Conservation (phyloP, 2,329 filamentous ascomycete species). For the Balansia obtecta region DNA sequence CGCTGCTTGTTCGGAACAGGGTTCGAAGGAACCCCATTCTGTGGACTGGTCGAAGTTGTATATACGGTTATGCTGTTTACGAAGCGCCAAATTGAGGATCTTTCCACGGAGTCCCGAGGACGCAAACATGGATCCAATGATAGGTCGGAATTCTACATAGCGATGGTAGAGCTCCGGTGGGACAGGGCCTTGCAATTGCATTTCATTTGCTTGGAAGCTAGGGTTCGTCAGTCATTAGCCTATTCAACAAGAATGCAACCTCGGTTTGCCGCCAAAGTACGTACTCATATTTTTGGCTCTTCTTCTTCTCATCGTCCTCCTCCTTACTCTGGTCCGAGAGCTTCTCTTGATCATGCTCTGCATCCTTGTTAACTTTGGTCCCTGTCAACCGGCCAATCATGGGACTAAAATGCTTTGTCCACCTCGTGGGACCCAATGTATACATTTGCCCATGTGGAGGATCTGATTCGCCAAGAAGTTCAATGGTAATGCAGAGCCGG, state of each 20-base stretch:
- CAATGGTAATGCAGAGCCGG: constrained; percentile 57
- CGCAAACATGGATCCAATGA: constrained; percentile 82
- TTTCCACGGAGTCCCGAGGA: constrained; percentile 64
- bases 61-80: constrained; percentile 78
- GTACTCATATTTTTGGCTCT: constrained; percentile 64
- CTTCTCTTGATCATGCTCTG: constrained; percentile 29
- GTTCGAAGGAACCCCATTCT: constrained; percentile 53
- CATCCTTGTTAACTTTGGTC: constrained; percentile 52
- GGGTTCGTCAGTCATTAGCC: neutral
- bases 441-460: constrained; percentile 58
- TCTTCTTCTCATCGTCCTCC: constrained; percentile 35
- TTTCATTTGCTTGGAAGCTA: constrained; percentile 86
- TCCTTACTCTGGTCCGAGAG: constrained; percentile 1
- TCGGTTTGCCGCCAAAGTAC: constrained; percentile 16
- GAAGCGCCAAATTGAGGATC: constrained; percentile 71
- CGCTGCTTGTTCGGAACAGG: constrained; percentile 58
- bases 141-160: constrained; percentile 84
- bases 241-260: neutral
- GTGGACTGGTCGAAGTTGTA: constrained; percentile 81
- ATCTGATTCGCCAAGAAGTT: constrained; percentile 66
- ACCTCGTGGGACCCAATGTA: constrained; percentile 64
- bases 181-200: constrained; percentile 76
- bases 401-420: constrained; percentile 77
- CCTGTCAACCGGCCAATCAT: constrained; percentile 75
- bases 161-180: constrained; percentile 75